Percentiles rank a stretch among this genome's conserved stretches.
Conservation (phyloP, 495 filamentous ascomycete species). For the Neurospora sublineolata region DNA sequence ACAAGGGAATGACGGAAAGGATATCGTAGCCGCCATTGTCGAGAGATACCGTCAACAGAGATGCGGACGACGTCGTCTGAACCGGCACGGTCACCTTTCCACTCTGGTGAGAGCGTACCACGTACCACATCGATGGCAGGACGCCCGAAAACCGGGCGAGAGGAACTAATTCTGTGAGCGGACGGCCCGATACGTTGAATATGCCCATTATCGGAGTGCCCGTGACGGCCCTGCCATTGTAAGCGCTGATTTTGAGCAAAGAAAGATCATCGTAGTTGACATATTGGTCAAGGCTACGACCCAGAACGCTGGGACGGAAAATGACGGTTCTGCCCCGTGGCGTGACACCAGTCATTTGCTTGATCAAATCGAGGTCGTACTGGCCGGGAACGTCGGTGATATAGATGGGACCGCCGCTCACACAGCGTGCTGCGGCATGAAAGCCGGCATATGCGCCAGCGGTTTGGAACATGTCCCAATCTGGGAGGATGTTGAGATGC, state of each 20-base stretch:
- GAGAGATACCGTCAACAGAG: conserved; percentile 48
- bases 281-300: conserved; percentile 61
- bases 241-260: conserved; percentile 70
- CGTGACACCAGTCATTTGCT: conserved; percentile 62
- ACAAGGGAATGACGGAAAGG: conserved; percentile 58
- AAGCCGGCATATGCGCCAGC: conserved; percentile 61
- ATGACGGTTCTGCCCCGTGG: conserved; percentile 59
- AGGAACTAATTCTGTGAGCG: conserved; percentile 53
- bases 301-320: conserved; percentile 60
- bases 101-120: conserved; percentile 61
- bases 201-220: conserved; percentile 71
- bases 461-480: conserved; percentile 99
- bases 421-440: conserved; percentile 81
- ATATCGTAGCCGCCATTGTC: conserved; percentile 66
- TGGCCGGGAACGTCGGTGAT: conserved; percentile 81
- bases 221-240: conserved; percentile 44
- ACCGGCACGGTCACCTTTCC: conserved; percentile 48
- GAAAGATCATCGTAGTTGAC: conserved; percentile 57
- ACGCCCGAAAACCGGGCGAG: conserved; percentile 65
- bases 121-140: conserved; percentile 39
- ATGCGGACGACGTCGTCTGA: conserved; percentile 22
- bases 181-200: conserved; percentile 59
- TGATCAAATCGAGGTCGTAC: conserved; percentile 62
- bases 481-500: conserved; percentile 48
- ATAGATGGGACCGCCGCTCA: conserved; percentile 85